Base-by-base conservation (phyloP, 768 basidiomycete genomes). In the Amyloporia xantha region DNA sequence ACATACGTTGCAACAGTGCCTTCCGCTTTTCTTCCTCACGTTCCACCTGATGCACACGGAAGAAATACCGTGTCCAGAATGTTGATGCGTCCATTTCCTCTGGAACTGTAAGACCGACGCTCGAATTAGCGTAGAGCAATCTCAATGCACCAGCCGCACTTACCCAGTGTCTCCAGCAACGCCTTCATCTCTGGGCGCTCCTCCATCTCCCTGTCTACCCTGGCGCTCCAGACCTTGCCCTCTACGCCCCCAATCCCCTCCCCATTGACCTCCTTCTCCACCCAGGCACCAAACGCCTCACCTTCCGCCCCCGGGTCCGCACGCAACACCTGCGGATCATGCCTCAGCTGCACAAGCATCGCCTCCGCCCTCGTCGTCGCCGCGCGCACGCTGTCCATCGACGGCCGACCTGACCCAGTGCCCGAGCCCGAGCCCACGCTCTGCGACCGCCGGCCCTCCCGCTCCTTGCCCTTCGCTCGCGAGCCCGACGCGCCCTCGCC, bases 31-130 rank as follows among this genome's bases (percentile, higher is more conserved):
- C 80, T 62, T 89, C 86, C 54, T 91, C 88, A n/a, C 68, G 62
- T 44, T 81, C 76, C 50, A 92, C 89, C 59, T 91, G 91, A 63
- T 88, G 71, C 17, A 80, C 77, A 10, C 92, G 78, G 78, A 93
- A 96, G 70, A 92, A 93, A 68, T 89, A 95, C 5, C 92, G 78
- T 33, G 75, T 75, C 92, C 92, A 95, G 66, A 94, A 96, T 12
- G 70, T 70, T 39, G 80, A 76, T 44, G 74, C 73, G 1, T 76
- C 72, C 64, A 91, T 68, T 44, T 72, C 71, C 10, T 76, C 72
- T 1, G 90, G 88, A 2, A 91, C 91, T 92, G 54, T n/a, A 20
- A n/a, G 15, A 52, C 25, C 3, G 30, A 52, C 28, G 28, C 28
- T 20, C 19, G 5, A 20, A 19, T 42, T 13, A 48, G 9, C 41